Evolutionary conservation across 2,329 filamentous ascomycete species (phyloP).

Genomic region (Zalaria sp.): DNA sequence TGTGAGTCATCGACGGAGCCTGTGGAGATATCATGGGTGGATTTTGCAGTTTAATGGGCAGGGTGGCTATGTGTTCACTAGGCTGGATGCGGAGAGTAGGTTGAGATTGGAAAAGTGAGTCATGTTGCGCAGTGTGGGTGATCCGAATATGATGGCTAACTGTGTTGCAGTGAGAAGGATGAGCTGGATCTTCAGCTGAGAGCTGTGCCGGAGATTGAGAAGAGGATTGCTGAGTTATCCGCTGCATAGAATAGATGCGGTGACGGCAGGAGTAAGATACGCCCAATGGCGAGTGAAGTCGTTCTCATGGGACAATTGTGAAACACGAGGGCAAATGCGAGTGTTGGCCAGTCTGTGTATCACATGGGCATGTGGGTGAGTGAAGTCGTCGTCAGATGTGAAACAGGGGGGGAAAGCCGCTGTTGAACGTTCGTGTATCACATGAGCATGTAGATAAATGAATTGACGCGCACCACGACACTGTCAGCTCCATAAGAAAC

Average conservation of each 20-base stretch:
- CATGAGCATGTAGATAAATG: too few species aligned
- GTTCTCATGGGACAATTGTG: too few species aligned
- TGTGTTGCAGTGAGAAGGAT: constrained; percentile 58
- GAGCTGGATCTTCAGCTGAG: constrained; percentile 76
- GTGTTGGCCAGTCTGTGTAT: too few species aligned
- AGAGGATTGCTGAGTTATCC: constrained; percentile 61
- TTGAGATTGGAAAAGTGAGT: constrained; percentile 70
- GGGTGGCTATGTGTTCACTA: constrained; percentile 79
- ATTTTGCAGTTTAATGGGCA: constrained; percentile 96
- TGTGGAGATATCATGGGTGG: constrained; percentile 93
- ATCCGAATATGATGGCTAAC: not conserved
- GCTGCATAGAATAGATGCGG: not conserved
- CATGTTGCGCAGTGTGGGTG: not conserved
- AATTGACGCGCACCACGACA: too few species aligned
- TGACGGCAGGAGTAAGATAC: too few species aligned
- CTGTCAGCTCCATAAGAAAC: too few species aligned
- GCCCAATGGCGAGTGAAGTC: too few species aligned
- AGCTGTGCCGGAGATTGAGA: constrained; percentile 77
- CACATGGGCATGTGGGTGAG: too few species aligned
- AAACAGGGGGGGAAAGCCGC: too few species aligned
- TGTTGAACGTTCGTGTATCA: too few species aligned
- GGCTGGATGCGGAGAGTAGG: constrained; percentile 73
- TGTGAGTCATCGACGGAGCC: constrained; percentile 73
- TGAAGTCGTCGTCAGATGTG: too few species aligned
- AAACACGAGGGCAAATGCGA: too few species aligned